Base-by-base conservation (phyloP, 2,329 filamentous ascomycete genomes). In the Endothia cerciana region DNA sequence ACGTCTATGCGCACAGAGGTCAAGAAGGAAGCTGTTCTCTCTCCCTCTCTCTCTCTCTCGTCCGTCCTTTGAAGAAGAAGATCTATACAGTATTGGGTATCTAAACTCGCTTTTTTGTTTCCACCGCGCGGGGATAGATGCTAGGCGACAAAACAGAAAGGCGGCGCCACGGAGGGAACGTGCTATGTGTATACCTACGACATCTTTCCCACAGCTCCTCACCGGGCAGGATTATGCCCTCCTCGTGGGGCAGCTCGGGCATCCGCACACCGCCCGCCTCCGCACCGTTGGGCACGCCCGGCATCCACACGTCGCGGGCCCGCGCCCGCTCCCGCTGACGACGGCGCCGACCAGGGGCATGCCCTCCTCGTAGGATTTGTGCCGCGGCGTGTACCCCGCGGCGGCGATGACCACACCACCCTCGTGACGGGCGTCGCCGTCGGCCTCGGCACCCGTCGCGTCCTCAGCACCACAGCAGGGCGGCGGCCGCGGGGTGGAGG, bases 241-340 rank as follows among this genome's bases (percentile, higher is more conserved):
- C 45, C 47, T 63, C 3, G 64, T 55, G 38, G 64, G 64, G 28
- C 60, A 66, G 17, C 56, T 36, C 2, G 57, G 45, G 6, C 64
- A 66, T n/a, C 64, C 64, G 10, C 64, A 66, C 13, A 57, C 28
- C 51, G 64, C 60, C 40, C 64, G 49, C 38, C 62, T 59, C 45
- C 60, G 47, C 33, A 66, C 30, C n/a, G 36, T 40, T 0, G 64
- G 64, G 8, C 64, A 66, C 2, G 60, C 60, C 43, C 55, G 56
- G 22, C 64, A 66, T 4, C 64, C 60, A 43, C 64, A 66, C n/a
- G 51, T 28, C 0, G 43, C 45, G n/a, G 57, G 33, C 1, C 55
- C 58, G n/a, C 47, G 58, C 19, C 28, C 55, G n/a, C 58, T 15
- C 8, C 47, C 62, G 11, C 59, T 53, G 19, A 59, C 22, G n/a